These are phyloP conservation scores for Populus ilicifolia DNA, from an alignment of 345 rosid genomes.

Conservation along the genomic window DNA sequence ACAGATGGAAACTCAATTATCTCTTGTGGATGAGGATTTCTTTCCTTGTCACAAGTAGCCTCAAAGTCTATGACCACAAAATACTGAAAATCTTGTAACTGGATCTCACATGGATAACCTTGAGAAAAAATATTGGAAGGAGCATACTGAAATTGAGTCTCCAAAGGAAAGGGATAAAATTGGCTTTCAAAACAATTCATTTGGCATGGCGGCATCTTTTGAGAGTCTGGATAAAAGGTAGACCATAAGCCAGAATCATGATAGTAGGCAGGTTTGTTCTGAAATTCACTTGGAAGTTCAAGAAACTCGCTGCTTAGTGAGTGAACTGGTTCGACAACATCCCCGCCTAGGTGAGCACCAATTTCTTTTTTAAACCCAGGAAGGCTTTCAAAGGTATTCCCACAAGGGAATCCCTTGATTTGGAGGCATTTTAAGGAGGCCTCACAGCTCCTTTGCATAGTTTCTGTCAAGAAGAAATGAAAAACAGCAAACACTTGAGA, in stretches of 20 bases:
- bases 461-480: constrained; percentile 30
- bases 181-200: constrained; percentile 42
- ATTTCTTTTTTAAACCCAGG: constrained; percentile 39
- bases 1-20: constrained; percentile 52
- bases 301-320: constrained; percentile 27
- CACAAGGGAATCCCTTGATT: constrained; percentile 40
- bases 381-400: constrained; percentile 39
- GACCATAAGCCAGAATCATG: constrained; percentile 41
- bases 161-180: constrained; percentile 38
- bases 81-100: constrained; percentile 50
- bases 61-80: constrained; percentile 50
- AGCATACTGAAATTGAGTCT: constrained; percentile 37
- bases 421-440: constrained; percentile 50
- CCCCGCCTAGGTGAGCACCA: constrained; percentile 26
- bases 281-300: constrained; percentile 38
- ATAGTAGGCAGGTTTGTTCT: constrained; percentile 35
- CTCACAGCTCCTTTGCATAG: constrained; percentile 44
- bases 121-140: constrained; percentile 35
- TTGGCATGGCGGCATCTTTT: constrained; percentile 37
- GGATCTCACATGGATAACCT: constrained; percentile 37
- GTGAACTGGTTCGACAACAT: constrained; percentile 33
- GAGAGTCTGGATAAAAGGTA: constrained; percentile 39
- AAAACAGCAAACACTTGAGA: constrained; percentile 1
- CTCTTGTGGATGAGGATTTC: constrained; percentile 51
- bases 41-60: constrained; percentile 49